phyloP scores from a whole-genome alignment of 1,284 basidiomycete genomes.

The Rhodotorula sp. region DNA sequence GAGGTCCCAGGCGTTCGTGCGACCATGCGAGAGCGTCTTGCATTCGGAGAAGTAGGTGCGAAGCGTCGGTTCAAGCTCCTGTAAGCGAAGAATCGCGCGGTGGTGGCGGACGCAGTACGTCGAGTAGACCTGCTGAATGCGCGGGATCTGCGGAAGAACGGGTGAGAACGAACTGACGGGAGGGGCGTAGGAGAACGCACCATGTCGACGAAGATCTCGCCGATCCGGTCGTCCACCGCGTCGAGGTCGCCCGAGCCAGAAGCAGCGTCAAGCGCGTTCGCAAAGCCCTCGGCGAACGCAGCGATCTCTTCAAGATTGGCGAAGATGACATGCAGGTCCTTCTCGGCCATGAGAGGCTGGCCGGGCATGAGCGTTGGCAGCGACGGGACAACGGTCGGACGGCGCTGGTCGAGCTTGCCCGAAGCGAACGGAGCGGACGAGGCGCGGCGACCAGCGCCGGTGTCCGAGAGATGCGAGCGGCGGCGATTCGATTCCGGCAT shows the following conservation, averaged over 20 bases:
- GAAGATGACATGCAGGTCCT: conserved; percentile 52
- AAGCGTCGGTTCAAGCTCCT: conserved; percentile 47
- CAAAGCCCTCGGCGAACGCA: conserved; percentile 50
- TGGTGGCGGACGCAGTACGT: conserved; percentile 53
- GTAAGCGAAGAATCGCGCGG: conserved; percentile 50
- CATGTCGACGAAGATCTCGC: conserved; percentile 50
- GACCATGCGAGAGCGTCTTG: conserved; percentile 46
- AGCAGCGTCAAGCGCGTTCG: conserved; percentile 44
- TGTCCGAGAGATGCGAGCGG: not conserved
- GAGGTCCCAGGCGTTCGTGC: conserved; percentile 54
- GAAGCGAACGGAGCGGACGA: conserved; percentile 1
- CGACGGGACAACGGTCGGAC: conserved; percentile 5
- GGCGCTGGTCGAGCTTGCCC: conserved; percentile 12
- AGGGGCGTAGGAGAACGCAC: conserved; percentile 25
- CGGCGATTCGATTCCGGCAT: not conserved
- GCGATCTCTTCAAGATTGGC: conserved; percentile 52
- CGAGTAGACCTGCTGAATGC: conserved; percentile 51
- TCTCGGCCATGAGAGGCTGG: conserved; percentile 46
- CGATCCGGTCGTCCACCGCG: conserved; percentile 46
- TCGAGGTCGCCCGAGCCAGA: conserved; percentile 34
- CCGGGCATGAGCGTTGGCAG: conserved; percentile 17
- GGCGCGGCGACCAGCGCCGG: not conserved
- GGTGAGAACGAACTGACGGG: not conserved
- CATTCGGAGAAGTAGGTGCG: conserved; percentile 50
- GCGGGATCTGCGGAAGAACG: conserved; percentile 44